phyloP scores from a whole-genome alignment of 1,284 basidiomycete species.

The Pseudozyma hubeiensis region DNA sequence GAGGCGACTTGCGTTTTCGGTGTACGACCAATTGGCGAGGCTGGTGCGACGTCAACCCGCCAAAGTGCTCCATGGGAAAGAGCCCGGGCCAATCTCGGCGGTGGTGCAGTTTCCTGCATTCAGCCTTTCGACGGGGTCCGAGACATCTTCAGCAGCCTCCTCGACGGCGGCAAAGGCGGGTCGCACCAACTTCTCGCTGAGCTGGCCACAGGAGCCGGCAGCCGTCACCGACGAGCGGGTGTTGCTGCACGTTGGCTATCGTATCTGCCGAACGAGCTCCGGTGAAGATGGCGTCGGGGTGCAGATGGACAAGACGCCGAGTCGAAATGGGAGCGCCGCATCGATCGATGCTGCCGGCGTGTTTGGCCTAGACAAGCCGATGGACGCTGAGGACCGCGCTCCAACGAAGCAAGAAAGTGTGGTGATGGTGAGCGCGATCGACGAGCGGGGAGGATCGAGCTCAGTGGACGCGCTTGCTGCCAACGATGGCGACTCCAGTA shows the following conservation, averaged over 20 bases:
- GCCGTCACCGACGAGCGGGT: conserved; percentile 36
- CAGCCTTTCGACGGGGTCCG: conserved; percentile 13
- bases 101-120: conserved; percentile 53
- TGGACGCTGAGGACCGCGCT: background rate
- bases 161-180: background rate
- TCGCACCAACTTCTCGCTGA: conserved; percentile 19
- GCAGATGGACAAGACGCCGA: background rate
- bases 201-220: conserved; percentile 18
- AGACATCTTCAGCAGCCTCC: background rate
- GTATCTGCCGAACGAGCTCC: conserved; percentile 11
- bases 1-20: conserved; percentile 36
- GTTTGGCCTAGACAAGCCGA: conserved; percentile 2
- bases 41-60: conserved; percentile 36
- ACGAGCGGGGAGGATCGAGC: conserved; percentile 44
- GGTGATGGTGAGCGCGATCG: conserved; percentile 47
- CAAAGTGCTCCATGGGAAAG: conserved; percentile 44
- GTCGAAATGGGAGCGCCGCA: background rate
- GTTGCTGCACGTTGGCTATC: conserved; percentile 47
- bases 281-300: background rate
- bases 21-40: conserved; percentile 51
- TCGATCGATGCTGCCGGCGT: background rate
- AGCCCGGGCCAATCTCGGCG: conserved; percentile 29
- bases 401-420: conserved; percentile 4
- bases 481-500: conserved; percentile 3
- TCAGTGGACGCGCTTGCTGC: conserved; percentile 16